A percentile compares a stretch with the other conserved stretches of the same genome.
Evolutionary conservation across 495 filamentous ascomycete species (phyloP).

Genomic region (Xeromyces bisporus): DNA sequence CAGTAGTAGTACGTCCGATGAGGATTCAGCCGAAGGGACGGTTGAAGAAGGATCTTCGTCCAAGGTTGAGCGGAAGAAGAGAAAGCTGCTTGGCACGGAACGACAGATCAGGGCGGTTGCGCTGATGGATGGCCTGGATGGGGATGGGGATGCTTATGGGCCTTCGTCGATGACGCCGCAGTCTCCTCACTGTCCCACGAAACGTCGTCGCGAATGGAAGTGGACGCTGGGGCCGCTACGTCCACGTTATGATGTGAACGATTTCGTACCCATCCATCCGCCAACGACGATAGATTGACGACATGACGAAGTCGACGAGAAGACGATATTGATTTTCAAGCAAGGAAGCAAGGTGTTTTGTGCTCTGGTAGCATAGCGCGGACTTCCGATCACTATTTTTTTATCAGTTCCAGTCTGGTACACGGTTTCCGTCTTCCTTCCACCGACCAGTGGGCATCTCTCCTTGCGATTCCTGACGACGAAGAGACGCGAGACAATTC

Average conservation of each 20-base stretch:
- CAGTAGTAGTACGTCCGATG: constrained; percentile 25
- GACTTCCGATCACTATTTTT: too few species aligned
- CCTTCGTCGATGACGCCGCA: constrained; percentile 24
- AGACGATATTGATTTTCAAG: too few species aligned
- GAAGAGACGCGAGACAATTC: too few species aligned
- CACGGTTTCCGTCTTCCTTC: too few species aligned
- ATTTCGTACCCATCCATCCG: not conserved
- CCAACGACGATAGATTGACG: not conserved
- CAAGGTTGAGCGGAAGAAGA: constrained; percentile 20
- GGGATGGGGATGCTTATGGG: too few species aligned
- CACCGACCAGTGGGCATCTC: too few species aligned
- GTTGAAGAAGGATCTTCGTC: too few species aligned
- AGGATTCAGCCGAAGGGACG: constrained; percentile 13
- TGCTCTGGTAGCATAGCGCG: too few species aligned
- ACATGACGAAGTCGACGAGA: not conserved
- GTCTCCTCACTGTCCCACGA: constrained; percentile 32
- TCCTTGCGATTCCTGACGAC: too few species aligned
- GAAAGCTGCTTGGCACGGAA: constrained; percentile 20
- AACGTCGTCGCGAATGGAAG: constrained; percentile 37
- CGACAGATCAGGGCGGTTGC: constrained; percentile 27
- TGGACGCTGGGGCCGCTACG: constrained; percentile 37
- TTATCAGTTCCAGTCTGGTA: too few species aligned
- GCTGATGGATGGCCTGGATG: constrained; percentile 20
- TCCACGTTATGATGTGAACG: not conserved
- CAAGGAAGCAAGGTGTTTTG: too few species aligned